A percentile compares a stretch with the other conserved stretches of the same genome.
These are phyloP conservation scores for Ceratocystis huliohia DNA, from an alignment of 2,329 filamentous ascomycete species.

Conservation along the genomic window DNA sequence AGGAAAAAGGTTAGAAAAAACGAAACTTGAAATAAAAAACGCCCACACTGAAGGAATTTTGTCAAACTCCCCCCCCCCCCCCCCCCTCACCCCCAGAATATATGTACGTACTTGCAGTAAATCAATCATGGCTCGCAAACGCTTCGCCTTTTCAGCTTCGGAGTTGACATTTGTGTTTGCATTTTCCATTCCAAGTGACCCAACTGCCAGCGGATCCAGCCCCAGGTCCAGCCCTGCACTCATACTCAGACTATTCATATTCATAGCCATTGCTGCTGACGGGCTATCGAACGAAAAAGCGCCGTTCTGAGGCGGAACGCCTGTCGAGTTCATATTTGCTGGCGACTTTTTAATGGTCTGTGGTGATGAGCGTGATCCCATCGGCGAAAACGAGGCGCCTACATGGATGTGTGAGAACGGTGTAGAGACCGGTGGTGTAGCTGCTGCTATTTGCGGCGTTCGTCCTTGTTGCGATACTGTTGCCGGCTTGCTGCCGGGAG, in stretches of 20 bases:
- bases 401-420: constrained; percentile 47
- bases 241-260: constrained; percentile 41
- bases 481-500: constrained; percentile 35
- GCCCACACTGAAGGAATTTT: too few relatives aligned
- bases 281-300: constrained; percentile 49
- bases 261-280: constrained; percentile 47
- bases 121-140: constrained; percentile 40
- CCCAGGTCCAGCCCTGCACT: constrained; percentile 36
- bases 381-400: constrained; percentile 47
- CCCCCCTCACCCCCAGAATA: too few relatives aligned
- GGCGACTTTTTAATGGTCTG: constrained; percentile 54
- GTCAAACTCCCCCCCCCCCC: too few relatives aligned
- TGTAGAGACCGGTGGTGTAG: constrained; percentile 51
- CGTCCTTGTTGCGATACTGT: constrained; percentile 32
- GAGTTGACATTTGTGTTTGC: constrained; percentile 22
- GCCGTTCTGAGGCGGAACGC: constrained; percentile 25
- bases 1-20: too few relatives aligned
- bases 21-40: too few relatives aligned
- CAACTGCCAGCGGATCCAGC: constrained; percentile 38
- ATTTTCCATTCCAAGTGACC: constrained; percentile 31
- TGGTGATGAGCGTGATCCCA: constrained; percentile 46
- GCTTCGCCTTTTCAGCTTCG: constrained; percentile 43
- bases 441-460: constrained; percentile 39
- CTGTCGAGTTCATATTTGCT: constrained; percentile 38
- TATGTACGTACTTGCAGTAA: constrained; percentile 35